Evolutionary conservation across 371 early-diverging fungal genomes (phyloP).

Genomic region (Syncephalis plumigaleata): DNA sequence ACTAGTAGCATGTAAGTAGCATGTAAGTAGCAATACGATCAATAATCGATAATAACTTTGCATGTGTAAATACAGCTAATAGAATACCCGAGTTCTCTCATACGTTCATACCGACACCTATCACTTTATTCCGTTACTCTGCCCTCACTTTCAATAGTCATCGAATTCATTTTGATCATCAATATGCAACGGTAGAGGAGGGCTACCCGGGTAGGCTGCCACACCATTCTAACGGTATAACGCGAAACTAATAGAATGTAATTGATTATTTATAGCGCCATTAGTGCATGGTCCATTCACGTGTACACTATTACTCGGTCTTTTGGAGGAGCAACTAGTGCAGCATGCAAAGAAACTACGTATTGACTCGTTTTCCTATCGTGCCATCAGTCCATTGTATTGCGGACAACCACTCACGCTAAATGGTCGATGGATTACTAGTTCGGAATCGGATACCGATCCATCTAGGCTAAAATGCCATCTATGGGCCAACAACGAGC

Average conservation of each 20-base stretch:
- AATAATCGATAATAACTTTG: too few species aligned
- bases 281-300: constrained; percentile 77
- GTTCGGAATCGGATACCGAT: constrained; percentile 7
- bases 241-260: background rate
- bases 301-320: constrained; percentile 45
- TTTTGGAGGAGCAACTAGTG: constrained; percentile 22
- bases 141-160: constrained; percentile 76
- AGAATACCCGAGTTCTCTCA: constrained; percentile 31
- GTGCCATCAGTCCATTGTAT: constrained; percentile 46
- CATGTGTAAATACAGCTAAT: constrained; percentile 11
- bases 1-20: too few species aligned
- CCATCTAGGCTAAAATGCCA: constrained; percentile 22
- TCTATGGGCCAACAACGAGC: constrained; percentile 47
- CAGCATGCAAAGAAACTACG: constrained; percentile 1
- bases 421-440: constrained; percentile 7
- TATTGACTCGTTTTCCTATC: constrained; percentile 39
- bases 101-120: constrained; percentile 31
- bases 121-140: constrained; percentile 68
- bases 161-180: constrained; percentile 61
- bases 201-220: constrained; percentile 39
- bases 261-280: constrained; percentile 12
- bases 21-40: too few species aligned
- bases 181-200: constrained; percentile 47
- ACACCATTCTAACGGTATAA: background rate
- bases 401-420: constrained; percentile 30